A percentile compares a stretch with the other conserved stretches of the same genome.
phyloP scores from a whole-genome alignment of 768 basidiomycete genomes.

The Mycena floridula region DNA sequence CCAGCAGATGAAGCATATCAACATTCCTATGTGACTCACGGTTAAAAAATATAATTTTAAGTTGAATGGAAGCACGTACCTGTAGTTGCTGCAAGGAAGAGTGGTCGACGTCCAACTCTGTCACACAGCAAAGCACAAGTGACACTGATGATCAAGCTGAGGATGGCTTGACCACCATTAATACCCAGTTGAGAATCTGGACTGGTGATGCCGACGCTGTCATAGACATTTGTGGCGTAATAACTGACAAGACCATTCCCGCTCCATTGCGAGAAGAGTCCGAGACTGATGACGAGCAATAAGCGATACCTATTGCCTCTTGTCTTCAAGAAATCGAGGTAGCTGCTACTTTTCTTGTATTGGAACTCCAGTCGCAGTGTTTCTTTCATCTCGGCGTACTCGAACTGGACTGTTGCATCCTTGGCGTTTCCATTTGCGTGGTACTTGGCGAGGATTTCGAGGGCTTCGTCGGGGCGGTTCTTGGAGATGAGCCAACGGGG shows the following conservation, averaged over 20 bases:
- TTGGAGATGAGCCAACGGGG: constrained; percentile 22
- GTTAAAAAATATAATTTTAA: not conserved
- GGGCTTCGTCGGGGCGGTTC: constrained; percentile 38
- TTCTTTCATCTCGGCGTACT: constrained; percentile 61
- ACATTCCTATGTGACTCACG: constrained; percentile 27
- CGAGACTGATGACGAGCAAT: constrained; percentile 51
- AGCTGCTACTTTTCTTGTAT: constrained; percentile 31
- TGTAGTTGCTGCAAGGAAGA: constrained; percentile 26
- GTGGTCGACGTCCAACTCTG: constrained; percentile 38
- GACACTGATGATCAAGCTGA: constrained; percentile 49
- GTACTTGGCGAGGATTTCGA: constrained; percentile 44
- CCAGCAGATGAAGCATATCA: constrained; percentile 38
- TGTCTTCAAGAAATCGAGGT: constrained; percentile 37
- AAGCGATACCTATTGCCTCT: constrained; percentile 49
- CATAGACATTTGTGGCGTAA: constrained; percentile 48
- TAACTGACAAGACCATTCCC: constrained; percentile 41
- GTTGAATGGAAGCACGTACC: not conserved
- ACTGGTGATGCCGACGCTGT: constrained; percentile 39
- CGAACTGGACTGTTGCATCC: constrained; percentile 53
- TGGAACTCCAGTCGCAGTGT: constrained; percentile 40
- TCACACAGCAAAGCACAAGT: constrained; percentile 43
- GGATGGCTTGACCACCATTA: constrained; percentile 52
- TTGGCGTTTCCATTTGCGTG: constrained; percentile 45
- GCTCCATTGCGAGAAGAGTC: constrained; percentile 57
- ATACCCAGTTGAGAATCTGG: constrained; percentile 20